Percentiles rank a stretch among this genome's conserved stretches.
phyloP scores from a whole-genome alignment of 768 basidiomycete species.

The Suillus weaverae region DNA sequence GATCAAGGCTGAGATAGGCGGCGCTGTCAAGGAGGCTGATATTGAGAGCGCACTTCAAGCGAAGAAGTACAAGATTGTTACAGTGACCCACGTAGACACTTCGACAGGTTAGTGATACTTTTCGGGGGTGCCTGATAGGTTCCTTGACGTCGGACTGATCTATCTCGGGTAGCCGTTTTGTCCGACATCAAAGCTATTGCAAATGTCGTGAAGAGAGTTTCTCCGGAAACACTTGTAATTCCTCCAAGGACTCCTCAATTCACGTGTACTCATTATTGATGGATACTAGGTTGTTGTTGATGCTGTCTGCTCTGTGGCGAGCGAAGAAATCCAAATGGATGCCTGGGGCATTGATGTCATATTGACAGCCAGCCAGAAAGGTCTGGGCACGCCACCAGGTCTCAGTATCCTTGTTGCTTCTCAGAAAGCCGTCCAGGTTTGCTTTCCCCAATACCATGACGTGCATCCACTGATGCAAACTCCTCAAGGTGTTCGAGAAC shows the following conservation, averaged over 20 bases:
- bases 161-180: slow-evolving; percentile 61
- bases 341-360: slow-evolving; percentile 92
- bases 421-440: slow-evolving; percentile 70
- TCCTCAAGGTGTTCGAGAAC: slow-evolving; percentile 52
- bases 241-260: background rate
- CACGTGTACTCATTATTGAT: background rate
- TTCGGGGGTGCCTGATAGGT: background rate
- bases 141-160: background rate
- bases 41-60: slow-evolving; percentile 69
- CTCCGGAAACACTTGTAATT: slow-evolving; percentile 79
- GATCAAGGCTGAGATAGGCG: slow-evolving; percentile 80
- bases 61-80: slow-evolving; percentile 86
- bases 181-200: slow-evolving; percentile 80
- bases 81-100: slow-evolving; percentile 95
- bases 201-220: slow-evolving; percentile 67
- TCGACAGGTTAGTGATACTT: slow-evolving; percentile 60
- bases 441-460: background rate
- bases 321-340: slow-evolving; percentile 93
- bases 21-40: slow-evolving; percentile 58
- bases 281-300: slow-evolving; percentile 71
- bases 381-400: slow-evolving; percentile 91
- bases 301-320: slow-evolving; percentile 95
- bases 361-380: slow-evolving; percentile 85
- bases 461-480: background rate
- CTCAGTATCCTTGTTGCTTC: slow-evolving; percentile 85